A percentile compares a stretch with the other conserved stretches of the same genome.
phyloP scores from a whole-genome alignment of 169 alveolate genomes.

The Plasmodium vivax region DNA sequence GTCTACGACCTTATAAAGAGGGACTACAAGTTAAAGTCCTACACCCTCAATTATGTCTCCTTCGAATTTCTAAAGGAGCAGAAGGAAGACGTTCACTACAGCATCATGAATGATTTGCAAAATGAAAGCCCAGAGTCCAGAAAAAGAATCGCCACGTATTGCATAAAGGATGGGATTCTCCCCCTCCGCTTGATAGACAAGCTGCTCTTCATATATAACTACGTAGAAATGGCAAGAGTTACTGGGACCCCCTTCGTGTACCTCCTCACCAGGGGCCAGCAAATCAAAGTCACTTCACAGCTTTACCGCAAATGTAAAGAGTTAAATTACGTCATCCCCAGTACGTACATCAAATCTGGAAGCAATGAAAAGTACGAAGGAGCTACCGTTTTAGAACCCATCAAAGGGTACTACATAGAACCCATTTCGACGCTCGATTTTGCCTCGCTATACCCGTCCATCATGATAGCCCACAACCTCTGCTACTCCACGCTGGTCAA shows the following conservation, averaged over 20 bases:
- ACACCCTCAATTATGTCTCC: constrained; percentile 97
- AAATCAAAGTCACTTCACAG: constrained; percentile 97
- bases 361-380: constrained; percentile 93
- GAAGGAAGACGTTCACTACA: constrained; percentile 99
- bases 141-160: constrained; percentile 98
- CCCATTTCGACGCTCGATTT: constrained; percentile 99
- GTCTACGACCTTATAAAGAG: constrained; percentile 96
- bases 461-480: constrained; percentile 99
- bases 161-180: constrained; percentile 98
- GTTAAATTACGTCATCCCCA: constrained; percentile 92
- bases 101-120: constrained; percentile 95
- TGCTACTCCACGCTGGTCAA: constrained; percentile 97
- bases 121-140: constrained; percentile 95
- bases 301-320: constrained; percentile 93
- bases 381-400: constrained; percentile 96
- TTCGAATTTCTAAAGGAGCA: constrained; percentile 96
- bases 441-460: constrained; percentile 99
- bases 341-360: constrained; percentile 77
- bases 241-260: constrained; percentile 97
- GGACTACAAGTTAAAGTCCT: constrained; percentile 96
- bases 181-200: constrained; percentile 97
- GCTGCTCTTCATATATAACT: constrained; percentile 95
- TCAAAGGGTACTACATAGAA: constrained; percentile 94
- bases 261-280: constrained; percentile 96
- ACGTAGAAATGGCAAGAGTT: constrained; percentile 99